Conservation (phyloP, 2,329 filamentous ascomycete species). For the Penicillium corylophilum region DNA sequence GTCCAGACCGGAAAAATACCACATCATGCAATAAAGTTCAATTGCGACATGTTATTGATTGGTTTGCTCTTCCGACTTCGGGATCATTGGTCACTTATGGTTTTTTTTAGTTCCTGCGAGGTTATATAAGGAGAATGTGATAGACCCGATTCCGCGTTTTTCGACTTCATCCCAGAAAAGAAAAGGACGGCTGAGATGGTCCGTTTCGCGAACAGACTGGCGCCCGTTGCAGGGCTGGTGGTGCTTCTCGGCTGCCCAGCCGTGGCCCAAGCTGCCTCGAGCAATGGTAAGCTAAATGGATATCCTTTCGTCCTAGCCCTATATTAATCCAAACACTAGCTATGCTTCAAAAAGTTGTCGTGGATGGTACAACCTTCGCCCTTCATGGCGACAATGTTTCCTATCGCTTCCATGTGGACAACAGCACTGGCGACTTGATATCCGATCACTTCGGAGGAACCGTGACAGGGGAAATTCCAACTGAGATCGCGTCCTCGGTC, state of each 20-base stretch:
- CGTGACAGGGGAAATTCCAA: constrained; percentile 53
- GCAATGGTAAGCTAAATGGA: neutral
- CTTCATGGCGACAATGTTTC: constrained; percentile 58
- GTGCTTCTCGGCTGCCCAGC: neutral
- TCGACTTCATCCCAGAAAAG: neutral
- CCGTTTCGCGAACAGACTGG: neutral
- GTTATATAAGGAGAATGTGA: constrained; percentile 1
- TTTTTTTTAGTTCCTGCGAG: neutral
- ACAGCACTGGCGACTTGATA: constrained; percentile 55
- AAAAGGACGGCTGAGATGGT: constrained; percentile 1
- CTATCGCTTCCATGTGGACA: constrained; percentile 64
- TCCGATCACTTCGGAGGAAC: constrained; percentile 63
- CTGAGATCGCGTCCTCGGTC: constrained; percentile 33
- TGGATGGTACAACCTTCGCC: constrained; percentile 57
- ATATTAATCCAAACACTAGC: neutral
- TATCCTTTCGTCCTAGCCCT: neutral
- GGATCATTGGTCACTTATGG: neutral
- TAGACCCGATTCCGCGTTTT: neutral
- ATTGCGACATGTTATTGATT: neutral
- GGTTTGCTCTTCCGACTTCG: neutral
- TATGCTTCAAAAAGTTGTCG: constrained; percentile 41
- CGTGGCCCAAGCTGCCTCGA: neutral
- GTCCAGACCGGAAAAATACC: neutral
- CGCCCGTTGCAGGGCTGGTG: neutral
- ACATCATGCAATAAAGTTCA: neutral